Evolutionary conservation across 768 basidiomycete genomes (phyloP), one percentile per base, ranked within the genome.

Genomic region (Tylopilus rubrobrunneus): DNA sequence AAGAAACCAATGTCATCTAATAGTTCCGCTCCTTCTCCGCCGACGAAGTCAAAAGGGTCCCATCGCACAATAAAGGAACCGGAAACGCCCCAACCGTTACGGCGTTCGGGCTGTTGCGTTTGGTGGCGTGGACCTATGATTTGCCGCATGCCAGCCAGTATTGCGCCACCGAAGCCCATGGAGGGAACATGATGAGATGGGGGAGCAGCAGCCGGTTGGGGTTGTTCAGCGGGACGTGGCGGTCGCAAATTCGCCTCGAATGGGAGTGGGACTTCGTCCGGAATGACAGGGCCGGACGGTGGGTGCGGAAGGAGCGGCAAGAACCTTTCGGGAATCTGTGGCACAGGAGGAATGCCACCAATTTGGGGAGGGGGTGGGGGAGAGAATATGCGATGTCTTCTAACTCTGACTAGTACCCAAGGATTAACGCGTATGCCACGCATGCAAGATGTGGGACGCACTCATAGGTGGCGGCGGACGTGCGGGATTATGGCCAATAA

Each of bases 161-260:
- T 59, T 3, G 81, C 86, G 21, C 86, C 86, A 8, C 86, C 86
- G 23, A 88, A 67, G 14, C 83, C 83, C 76, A 88, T 81, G 7
- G 73, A 56, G 19, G 87, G 87, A 4, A 76, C 69, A 51, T 78
- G 77, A 55, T 82, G 82, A 42, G 83, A 83, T 5, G 78, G 77
- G 25, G 74, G 68, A 3, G 79, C 77, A 25, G 76, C 73, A 5
- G 71, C 66, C 1, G 63, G 63, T 2, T 62, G 59, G 2, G 70
- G 66, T 9, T 58, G 64, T 17, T 52, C 67, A 44, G 36, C 70
- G 37, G 51, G 59, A 49, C 56, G 50, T 53, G 42, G 52, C 2
- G 49, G 57, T 14, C 56, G 57, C 34, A 75, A 60, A 19, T 67
- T 56, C 3, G 63, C 65, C 61, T 84, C 81, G 57, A 85, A 82